phyloP scores from a whole-genome alignment of 2,329 filamentous ascomycete genomes.

The Chalaropsis thielavioides region DNA sequence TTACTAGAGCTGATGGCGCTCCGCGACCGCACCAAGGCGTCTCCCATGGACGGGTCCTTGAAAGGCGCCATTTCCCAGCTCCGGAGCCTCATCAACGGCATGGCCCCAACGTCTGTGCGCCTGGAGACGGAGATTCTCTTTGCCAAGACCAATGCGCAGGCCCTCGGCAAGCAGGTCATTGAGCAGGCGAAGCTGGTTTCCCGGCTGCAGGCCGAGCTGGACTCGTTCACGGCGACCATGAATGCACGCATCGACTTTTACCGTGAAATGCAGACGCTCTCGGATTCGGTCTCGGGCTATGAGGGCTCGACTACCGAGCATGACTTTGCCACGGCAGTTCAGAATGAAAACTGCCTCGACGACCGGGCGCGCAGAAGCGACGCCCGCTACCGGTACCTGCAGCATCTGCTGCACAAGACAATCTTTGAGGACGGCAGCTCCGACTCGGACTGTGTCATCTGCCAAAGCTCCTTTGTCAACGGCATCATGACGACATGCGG shows the following conservation, averaged over 20 bases:
- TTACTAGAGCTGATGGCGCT: background rate
- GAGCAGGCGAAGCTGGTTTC: conserved; percentile 17
- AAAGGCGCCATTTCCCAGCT: conserved; percentile 56
- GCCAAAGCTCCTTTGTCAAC: conserved; percentile 58
- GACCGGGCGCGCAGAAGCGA: conserved; percentile 45
- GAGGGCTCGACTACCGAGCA: conserved; percentile 24
- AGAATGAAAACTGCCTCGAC: conserved; percentile 22
- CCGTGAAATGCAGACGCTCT: conserved; percentile 77
- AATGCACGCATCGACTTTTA: conserved; percentile 84
- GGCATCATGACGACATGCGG: conserved; percentile 78
- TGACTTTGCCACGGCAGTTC: background rate
- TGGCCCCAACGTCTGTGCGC: background rate
- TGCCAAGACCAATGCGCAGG: background rate
- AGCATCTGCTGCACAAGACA: background rate
- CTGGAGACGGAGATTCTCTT: background rate
- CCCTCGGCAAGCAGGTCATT: background rate
- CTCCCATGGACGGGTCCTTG: conserved; percentile 44
- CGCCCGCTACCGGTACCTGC: conserved; percentile 58
- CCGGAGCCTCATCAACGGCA: conserved; percentile 35
- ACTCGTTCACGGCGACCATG: conserved; percentile 63
- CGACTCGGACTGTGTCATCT: conserved; percentile 70
- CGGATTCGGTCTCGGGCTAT: conserved; percentile 48
- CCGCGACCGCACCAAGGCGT: background rate
- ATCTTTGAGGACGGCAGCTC: conserved; percentile 37
- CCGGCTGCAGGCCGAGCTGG: conserved; percentile 52